phyloP scores from a whole-genome alignment of 306 rosid genomes.

The Rosa multiflora region DNA sequence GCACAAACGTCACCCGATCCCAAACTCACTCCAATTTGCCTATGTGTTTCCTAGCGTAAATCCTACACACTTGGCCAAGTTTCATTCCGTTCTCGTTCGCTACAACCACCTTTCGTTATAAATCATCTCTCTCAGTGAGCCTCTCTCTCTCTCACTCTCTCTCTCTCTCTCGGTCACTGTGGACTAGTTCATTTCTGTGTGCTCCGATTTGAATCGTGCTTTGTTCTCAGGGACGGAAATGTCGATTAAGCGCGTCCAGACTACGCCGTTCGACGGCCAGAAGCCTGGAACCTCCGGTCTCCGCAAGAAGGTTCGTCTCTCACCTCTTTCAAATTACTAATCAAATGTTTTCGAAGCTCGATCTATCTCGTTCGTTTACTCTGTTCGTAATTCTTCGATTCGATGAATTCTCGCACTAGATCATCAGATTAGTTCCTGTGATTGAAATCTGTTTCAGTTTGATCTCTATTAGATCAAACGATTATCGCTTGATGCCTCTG shows the following conservation, averaged over 20 bases:
- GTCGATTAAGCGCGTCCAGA: slow-evolving; percentile 57
- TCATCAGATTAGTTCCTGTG: slow-evolving; percentile 21
- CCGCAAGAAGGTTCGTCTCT: slow-evolving; percentile 77
- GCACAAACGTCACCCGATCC: not conserved
- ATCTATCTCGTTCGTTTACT: slow-evolving; percentile 4
- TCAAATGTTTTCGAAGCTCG: not conserved
- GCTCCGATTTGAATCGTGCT: slow-evolving; percentile 11
- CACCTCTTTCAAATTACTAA: not conserved
- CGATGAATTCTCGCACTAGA: slow-evolving; percentile 6
- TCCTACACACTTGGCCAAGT: slow-evolving; percentile 4
- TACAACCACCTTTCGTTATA: slow-evolving; percentile 2
- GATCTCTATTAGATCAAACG: slow-evolving; percentile 36
- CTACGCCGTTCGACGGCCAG: slow-evolving; percentile 89
- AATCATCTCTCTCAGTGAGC: not conserved
- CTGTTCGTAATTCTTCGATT: slow-evolving; percentile 11
- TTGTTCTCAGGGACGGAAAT: slow-evolving; percentile 18
- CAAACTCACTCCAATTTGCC: not conserved
- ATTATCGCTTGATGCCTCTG: not conserved
- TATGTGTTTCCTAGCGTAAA: not conserved
- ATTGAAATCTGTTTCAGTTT: slow-evolving; percentile 6
- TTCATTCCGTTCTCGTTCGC: not conserved
- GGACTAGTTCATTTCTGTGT: not conserved
- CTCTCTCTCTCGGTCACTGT: not conserved
- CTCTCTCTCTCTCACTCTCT: not conserved
- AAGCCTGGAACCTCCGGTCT: slow-evolving; percentile 99